Evolutionary conservation across 2,329 filamentous ascomycete species (phyloP), one percentile per base, ranked within the genome.

Genomic region (Boeremia lycopersici): DNA sequence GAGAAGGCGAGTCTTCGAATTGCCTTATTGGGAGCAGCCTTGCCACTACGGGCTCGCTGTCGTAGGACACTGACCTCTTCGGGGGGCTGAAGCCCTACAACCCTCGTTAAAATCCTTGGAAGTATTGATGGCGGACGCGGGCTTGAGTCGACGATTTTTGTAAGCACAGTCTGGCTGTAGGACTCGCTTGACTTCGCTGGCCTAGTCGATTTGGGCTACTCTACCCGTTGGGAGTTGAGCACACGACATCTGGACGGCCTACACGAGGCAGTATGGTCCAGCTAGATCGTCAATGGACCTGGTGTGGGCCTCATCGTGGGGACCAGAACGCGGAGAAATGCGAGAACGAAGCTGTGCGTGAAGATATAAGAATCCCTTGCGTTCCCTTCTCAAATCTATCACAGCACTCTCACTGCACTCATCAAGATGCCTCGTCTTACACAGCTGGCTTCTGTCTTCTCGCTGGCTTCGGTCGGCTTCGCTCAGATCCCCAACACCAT

Each of bases 401-500:
- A 49, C 29, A 45, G 26, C 45, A 31, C 23, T 34, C 26, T 49
- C 12, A 13, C 23, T 35, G 11, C 35, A 41, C 2, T 11, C 17
- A 26, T 28, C 35, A 61, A 55, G 10, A 68, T 68, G 63, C 36
- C 53, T 64, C 65, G 59, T 48, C 48, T 62, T 15, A 47, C 57
- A 39, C 38, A 52, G 26, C 12, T 64, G 34, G 39, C 47, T 8
- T 62, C 63, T 11, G 26, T 68, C 0, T 48, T 70, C 25, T 61
- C 60, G 30, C 48, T 70, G 15, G 66, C 55, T 29, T 60, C 63
- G 3, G 31, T 61, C 19, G 51, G 56, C 25, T 33, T 62, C 34
- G 64, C 68, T 42, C 67, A 64, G 25, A 56, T 64, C 19, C 65
- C 65, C 9, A 58, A 47, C 33, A 65, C 64, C 13, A 65, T 61